Conservation (phyloP, 78 protist species). For the Dictyostelium discoideum region DNA sequence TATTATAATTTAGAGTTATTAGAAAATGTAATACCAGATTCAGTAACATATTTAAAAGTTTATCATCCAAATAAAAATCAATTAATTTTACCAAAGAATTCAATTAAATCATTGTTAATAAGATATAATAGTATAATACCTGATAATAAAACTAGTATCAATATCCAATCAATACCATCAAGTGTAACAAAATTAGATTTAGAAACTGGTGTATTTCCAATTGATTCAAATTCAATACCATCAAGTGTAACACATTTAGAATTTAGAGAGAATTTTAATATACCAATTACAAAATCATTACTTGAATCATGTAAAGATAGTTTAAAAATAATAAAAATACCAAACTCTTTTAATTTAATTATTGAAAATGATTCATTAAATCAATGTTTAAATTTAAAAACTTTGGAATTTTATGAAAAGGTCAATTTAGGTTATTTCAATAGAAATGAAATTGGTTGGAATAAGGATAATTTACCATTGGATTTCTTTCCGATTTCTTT, state of each 20-base stretch:
- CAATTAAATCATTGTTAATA: background rate
- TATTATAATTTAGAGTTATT: background rate
- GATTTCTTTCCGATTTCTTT: background rate
- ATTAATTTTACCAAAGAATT: background rate
- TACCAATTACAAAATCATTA: background rate
- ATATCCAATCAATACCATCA: background rate
- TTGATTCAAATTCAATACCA: background rate
- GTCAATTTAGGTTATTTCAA: background rate
- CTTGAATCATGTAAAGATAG: background rate
- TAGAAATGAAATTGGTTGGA: background rate
- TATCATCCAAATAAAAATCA: background rate
- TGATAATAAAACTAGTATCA: background rate
- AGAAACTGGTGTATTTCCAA: background rate
- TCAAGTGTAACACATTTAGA: background rate
- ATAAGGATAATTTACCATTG: background rate
- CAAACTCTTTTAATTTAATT: background rate
- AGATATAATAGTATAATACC: background rate
- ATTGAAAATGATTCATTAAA: background rate
- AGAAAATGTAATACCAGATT: background rate
- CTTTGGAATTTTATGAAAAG: background rate
- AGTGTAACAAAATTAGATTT: background rate
- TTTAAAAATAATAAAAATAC: background rate
- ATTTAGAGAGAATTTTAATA: background rate
- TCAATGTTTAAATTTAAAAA: background rate
- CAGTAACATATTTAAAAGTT: background rate